Conservation (phyloP, 2,329 filamentous ascomycete species). For the Meredithiella fracta region DNA sequence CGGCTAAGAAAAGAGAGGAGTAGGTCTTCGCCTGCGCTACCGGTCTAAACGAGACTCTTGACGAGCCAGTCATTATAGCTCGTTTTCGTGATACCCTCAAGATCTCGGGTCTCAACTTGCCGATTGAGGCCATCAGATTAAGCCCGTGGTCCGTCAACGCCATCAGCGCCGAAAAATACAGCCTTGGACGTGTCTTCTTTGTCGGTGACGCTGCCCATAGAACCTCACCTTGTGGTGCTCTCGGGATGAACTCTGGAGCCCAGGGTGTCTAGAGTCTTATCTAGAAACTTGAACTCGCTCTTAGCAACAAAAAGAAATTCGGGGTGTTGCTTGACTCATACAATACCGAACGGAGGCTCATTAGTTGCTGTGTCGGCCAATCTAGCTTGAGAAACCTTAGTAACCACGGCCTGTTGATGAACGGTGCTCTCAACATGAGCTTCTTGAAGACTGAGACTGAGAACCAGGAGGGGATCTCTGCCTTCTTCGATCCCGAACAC, state of each 20-base stretch:
- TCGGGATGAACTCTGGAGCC: constrained; percentile 19
- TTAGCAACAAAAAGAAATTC: constrained; percentile 1
- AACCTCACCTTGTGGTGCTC: constrained; percentile 21
- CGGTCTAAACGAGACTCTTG: constrained; percentile 2
- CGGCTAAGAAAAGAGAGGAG: background rate
- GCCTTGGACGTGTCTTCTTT: constrained; percentile 20
- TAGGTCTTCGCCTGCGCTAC: constrained; percentile 6
- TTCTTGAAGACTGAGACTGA: background rate
- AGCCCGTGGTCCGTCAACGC: constrained; percentile 11
- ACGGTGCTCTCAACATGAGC: constrained; percentile 9
- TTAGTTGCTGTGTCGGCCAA: constrained; percentile 4
- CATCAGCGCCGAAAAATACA: constrained; percentile 7
- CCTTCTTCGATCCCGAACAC: constrained; percentile 5
- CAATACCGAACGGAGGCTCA: constrained; percentile 4
- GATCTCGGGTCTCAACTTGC: background rate
- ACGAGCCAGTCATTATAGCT: constrained; percentile 4
- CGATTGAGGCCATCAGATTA: constrained; percentile 5
- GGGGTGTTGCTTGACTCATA: background rate
- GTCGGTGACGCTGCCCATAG: constrained; percentile 22
- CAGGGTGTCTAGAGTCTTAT: constrained; percentile 7
- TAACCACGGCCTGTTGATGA: constrained; percentile 3
- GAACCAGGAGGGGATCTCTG: constrained; percentile 1
- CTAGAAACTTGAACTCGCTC: constrained; percentile 6
- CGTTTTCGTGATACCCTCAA: constrained; percentile 10
- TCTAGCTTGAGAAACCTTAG: constrained; percentile 6